These are phyloP conservation scores for Verticillium zaregamsianum DNA, from an alignment of 2,329 filamentous ascomycete genomes.

Conservation along the genomic window DNA sequence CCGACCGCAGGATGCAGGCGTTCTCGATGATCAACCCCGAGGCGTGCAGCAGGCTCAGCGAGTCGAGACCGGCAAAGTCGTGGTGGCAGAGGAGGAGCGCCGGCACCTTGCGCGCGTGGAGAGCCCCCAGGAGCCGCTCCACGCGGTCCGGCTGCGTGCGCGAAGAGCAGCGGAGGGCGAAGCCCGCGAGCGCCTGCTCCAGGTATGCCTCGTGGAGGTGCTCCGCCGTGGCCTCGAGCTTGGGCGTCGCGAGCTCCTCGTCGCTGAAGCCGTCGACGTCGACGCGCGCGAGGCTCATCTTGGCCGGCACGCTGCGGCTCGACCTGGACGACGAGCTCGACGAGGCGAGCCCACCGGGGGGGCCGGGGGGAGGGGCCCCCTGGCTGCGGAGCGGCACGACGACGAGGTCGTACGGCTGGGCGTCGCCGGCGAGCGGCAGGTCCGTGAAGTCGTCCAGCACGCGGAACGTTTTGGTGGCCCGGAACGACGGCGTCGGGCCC, in stretches of 20 bases:
- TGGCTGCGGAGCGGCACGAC: conserved; percentile 9
- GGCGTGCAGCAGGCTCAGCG: conserved; percentile 24
- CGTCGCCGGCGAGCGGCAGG: background rate
- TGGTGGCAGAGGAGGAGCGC: conserved; percentile 18
- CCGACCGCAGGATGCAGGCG: conserved; percentile 33
- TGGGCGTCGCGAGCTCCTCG: conserved; percentile 1
- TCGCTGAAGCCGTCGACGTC: conserved; percentile 11
- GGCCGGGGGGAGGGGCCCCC: background rate
- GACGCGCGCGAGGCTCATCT: conserved; percentile 12
- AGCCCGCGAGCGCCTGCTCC: conserved; percentile 10
- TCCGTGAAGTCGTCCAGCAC: conserved; percentile 10
- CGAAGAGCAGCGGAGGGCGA: conserved; percentile 11
- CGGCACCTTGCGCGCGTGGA: conserved; percentile 1
- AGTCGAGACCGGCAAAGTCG: conserved; percentile 11
- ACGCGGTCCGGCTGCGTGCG: conserved; percentile 3
- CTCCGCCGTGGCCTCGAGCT: conserved; percentile 5
- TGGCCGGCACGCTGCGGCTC: conserved; percentile 1
- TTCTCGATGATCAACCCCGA: conserved; percentile 36
- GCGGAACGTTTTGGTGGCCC: conserved; percentile 10
- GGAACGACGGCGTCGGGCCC: background rate
- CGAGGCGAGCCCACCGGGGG: background rate
- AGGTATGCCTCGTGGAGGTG: conserved; percentile 9
- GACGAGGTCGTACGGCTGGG: conserved; percentile 10
- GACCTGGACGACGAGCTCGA: conserved; percentile 5
- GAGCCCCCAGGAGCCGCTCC: conserved; percentile 5